Evolutionary conservation across 2,329 filamentous ascomycete species (phyloP), one percentile per base, ranked within the genome.

Genomic region (Colletotrichum nymphaeae): DNA sequence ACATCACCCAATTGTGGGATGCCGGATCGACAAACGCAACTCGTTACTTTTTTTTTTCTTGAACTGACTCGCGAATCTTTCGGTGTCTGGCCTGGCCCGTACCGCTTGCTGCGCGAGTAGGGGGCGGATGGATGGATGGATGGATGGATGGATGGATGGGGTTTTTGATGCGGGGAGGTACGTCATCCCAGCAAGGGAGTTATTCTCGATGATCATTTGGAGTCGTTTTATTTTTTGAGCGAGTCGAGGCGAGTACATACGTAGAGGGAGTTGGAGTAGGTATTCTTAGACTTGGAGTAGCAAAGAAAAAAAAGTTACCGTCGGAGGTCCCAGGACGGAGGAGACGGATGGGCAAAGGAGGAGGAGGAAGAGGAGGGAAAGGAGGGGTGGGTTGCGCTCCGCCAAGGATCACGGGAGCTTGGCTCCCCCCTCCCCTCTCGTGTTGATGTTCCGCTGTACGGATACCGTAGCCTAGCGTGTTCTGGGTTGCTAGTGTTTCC

Each of bases 151-250:
- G 9, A 35, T 35, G 2, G 37, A 16, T 16, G 35, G 35, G 35
- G 35, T 37, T 16, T 53, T 53, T 19, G 46, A 64, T 9, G 14
- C 22, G 46, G 46, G 19, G n/a, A 19, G 19, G 46, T 64, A 64
- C 62, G 62, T 64, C 62, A 64, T 49, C n/a, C n/a, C 5, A 28
- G 30, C 62, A 55, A 64, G 62, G 62, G 62, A 30, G 42, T n/a
- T 52, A 22, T 52, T 52, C 28, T 28, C 4, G 62, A 14, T 64
- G 62, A 64, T 64, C 62, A 19, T n/a, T 55, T 55, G 46, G 62
- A 46, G 30, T 64, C 49, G 22, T 26, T 24, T 63, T 53, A 1
- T 32, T 11, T 11, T 32, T 32, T 32, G 2, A 11, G 30, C 1
- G 30, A 32, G 30, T 32, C 30, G 30, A 32, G 30, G 9, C 30